A percentile compares a stretch with the other conserved stretches of the same genome.
These are phyloP conservation scores for Turnera subulata DNA, from an alignment of 345 rosid species.

Conservation along the genomic window DNA sequence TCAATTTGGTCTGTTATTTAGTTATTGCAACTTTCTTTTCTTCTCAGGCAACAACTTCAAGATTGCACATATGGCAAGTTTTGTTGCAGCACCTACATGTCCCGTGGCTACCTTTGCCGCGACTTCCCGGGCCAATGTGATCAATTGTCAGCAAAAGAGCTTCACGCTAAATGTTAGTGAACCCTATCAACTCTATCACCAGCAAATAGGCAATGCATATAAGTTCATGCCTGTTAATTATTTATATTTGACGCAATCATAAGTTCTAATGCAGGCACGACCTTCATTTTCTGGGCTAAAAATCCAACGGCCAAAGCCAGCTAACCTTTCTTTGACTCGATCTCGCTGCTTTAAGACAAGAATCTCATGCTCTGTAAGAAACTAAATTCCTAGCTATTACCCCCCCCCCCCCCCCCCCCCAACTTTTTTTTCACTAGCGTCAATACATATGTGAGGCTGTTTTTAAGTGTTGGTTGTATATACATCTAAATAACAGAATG, in stretches of 20 bases:
- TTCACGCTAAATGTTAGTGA: constrained; percentile 22
- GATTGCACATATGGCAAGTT: constrained; percentile 29
- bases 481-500: no score
- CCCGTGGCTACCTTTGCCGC: constrained; percentile 19
- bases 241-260: background rate
- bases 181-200: background rate
- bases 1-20: background rate
- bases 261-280: constrained; percentile 32
- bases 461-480: background rate
- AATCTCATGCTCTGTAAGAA: constrained; percentile 49
- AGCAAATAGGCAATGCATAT: background rate
- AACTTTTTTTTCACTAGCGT: no score
- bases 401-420: background rate
- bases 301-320: constrained; percentile 23
- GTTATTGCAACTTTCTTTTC: background rate
- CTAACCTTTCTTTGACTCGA: constrained; percentile 19
- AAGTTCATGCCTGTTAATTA: no score
- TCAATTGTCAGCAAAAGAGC: constrained; percentile 15
- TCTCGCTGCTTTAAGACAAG: constrained; percentile 29
- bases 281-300: constrained; percentile 25
- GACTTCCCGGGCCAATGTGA: constrained; percentile 3
- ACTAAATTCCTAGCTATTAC: background rate
- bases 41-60: no score
- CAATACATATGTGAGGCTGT: no score
- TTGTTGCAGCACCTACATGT: constrained; percentile 24